Conservation (phyloP, 805 yeast species). For the Candida stauntonica region DNA sequence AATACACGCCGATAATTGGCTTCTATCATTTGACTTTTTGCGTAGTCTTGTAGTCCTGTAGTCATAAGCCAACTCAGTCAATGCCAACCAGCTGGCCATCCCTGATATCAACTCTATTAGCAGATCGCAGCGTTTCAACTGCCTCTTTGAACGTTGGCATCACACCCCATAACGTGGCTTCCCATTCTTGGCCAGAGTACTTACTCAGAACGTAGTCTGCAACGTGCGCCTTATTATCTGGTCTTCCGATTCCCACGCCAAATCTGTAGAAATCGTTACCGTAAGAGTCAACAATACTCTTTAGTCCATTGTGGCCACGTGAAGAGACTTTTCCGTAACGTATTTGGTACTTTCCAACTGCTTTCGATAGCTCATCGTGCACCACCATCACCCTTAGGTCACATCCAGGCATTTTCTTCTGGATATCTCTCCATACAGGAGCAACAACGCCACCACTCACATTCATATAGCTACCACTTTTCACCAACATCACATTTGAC, state of each 20-base stretch:
- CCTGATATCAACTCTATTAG: neutral
- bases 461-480: constrained; percentile 65
- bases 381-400: constrained; percentile 50
- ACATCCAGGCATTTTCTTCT: constrained; percentile 20
- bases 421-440: constrained; percentile 42
- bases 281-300: constrained; percentile 44
- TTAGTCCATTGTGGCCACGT: constrained; percentile 84
- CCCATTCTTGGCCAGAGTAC: constrained; percentile 42
- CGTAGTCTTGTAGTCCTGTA: too few relatives aligned
- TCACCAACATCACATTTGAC: constrained; percentile 40
- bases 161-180: constrained; percentile 35
- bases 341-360: constrained; percentile 61
- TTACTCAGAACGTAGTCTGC: constrained; percentile 60
- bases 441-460: constrained; percentile 55
- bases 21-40: too few relatives aligned
- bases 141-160: constrained; percentile 37
- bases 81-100: constrained; percentile 1
- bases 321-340: constrained; percentile 56
- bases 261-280: constrained; percentile 58
- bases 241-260: constrained; percentile 75
- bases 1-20: neutral
- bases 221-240: constrained; percentile 40
- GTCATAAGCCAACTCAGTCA: too few relatives aligned
- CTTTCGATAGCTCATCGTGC: constrained; percentile 75
- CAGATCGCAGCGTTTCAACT: constrained; percentile 27